Percentiles rank a stretch among this genome's conserved stretches.
Evolutionary conservation across 2,329 filamentous ascomycete species (phyloP).

Genomic region (Metarhizium album): DNA sequence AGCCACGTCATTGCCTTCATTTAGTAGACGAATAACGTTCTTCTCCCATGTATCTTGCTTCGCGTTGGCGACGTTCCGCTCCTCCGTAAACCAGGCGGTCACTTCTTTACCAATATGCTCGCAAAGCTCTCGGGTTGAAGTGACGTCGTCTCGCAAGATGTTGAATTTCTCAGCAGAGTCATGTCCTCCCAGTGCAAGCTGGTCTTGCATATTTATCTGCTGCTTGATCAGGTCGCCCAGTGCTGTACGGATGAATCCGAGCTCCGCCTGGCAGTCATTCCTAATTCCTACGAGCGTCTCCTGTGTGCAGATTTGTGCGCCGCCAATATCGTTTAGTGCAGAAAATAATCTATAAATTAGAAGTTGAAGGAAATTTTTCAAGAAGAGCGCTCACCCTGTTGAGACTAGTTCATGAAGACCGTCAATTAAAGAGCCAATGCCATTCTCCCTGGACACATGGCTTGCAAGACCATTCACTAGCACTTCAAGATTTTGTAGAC

Average conservation of each 20-base stretch:
- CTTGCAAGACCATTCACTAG: neutral
- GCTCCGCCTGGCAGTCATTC: slow-evolving; percentile 4
- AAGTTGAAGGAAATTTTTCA: neutral
- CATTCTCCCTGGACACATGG: neutral
- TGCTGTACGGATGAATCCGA: neutral
- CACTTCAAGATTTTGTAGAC: slow-evolving; percentile 4
- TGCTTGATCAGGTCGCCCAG: slow-evolving; percentile 8
- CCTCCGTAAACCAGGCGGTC: neutral
- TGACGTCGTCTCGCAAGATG: slow-evolving; percentile 1
- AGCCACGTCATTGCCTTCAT: neutral
- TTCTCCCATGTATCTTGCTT: slow-evolving; percentile 5
- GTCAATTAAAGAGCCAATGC: slow-evolving; percentile 1
- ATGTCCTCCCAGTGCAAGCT: slow-evolving; percentile 1
- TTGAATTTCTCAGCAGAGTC: neutral
- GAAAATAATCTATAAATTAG: slow-evolving; percentile 4
- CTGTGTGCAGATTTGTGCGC: slow-evolving; percentile 3
- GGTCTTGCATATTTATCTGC: slow-evolving; percentile 2
- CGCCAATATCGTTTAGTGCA: slow-evolving; percentile 1
- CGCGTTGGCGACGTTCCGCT: neutral
- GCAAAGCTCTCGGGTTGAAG: neutral
- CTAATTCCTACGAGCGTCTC: slow-evolving; percentile 1
- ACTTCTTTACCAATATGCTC: neutral
- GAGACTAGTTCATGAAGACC: slow-evolving; percentile 3
- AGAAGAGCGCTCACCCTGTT: slow-evolving; percentile 1
- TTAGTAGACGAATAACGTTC: neutral